A percentile compares a stretch with the other conserved stretches of the same genome.
phyloP scores from a whole-genome alignment of 2,329 filamentous ascomycete species.

The Xylaria digitata region DNA sequence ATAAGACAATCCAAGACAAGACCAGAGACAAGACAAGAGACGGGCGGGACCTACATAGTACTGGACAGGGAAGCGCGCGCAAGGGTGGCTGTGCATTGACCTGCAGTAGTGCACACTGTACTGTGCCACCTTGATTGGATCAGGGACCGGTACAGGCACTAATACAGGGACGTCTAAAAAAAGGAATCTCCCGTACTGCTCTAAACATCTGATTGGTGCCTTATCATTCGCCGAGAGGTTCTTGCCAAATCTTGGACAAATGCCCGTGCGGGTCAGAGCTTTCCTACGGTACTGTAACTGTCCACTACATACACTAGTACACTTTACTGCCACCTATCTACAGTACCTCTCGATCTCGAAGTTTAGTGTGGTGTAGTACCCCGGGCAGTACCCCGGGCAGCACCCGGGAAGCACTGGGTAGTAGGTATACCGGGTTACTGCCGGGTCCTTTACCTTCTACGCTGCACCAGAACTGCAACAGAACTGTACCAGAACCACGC shows the following conservation, averaged over 20 bases:
- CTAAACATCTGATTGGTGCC: conserved; percentile 34
- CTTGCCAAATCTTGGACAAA: conserved; percentile 29
- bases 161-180: conserved; percentile 43
- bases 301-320: background rate
- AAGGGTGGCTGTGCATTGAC: conserved; percentile 28
- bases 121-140: conserved; percentile 41
- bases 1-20: background rate
- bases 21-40: conserved; percentile 3
- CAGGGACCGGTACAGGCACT: conserved; percentile 2
- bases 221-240: conserved; percentile 41
- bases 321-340: too few species aligned
- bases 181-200: conserved; percentile 34
- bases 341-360: too few species aligned
- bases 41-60: background rate
- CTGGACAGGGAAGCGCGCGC: background rate
- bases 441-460: too few species aligned
- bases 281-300: background rate
- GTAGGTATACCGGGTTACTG: too few species aligned
- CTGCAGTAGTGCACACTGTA: conserved; percentile 31
- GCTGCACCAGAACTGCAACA: too few species aligned
- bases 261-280: conserved; percentile 10
- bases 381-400: too few species aligned
- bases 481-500: background rate
- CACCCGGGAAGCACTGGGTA: too few species aligned
- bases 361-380: too few species aligned